Base-by-base conservation (phyloP, 345 rosid genomes). In the Pistacia atlantica region DNA sequence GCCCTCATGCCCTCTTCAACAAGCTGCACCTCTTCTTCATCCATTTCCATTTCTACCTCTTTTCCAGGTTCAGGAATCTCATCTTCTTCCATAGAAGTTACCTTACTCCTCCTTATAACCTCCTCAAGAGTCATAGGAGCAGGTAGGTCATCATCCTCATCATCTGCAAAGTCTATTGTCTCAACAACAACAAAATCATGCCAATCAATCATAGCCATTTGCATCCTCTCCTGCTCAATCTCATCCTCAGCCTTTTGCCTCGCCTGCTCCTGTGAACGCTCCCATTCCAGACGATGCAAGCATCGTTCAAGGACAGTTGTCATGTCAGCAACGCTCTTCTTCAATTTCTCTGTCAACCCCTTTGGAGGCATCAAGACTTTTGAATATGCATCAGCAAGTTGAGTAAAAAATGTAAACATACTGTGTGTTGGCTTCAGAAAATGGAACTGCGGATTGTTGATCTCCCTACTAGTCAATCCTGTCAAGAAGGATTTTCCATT, bases 121-220 rank as follows among this genome's bases (percentile, higher is more conserved):
- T 89, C 92, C 77, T 87, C 92, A 78, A 89, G 84, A 46, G 90
- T 87, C 92, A 89, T 89, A 14, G 92, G 92, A 56, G 87, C 84
- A n/a, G 92, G 92, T 55, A 89, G 79, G 80, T 89, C 92, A 22
- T 89, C 92, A 70, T 89, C 92, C 77, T 89, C 92, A 67, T 89
- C 92, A 81, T 89, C 92, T 20, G 83, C 92, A 83, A 89, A 89
- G 77, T 89, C 92, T 49, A 89, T 87, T 3, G 87, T 62, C 81
- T 89, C 89, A 17, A 89, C 92, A 73, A 81, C 90, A 71, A 89
- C 92, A 79, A 89, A 89, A 79, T 87, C 90, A 79, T 89, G 92
- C 92, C 92, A 89, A 82, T 89, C 92, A 69, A 89, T 89, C 92
- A 87, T 89, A 38, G 92, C 89, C 92, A 89, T 89, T 69, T 87